Conservation (phyloP, 371 early-diverging fungal species). For the Mortierella sp. region DNA sequence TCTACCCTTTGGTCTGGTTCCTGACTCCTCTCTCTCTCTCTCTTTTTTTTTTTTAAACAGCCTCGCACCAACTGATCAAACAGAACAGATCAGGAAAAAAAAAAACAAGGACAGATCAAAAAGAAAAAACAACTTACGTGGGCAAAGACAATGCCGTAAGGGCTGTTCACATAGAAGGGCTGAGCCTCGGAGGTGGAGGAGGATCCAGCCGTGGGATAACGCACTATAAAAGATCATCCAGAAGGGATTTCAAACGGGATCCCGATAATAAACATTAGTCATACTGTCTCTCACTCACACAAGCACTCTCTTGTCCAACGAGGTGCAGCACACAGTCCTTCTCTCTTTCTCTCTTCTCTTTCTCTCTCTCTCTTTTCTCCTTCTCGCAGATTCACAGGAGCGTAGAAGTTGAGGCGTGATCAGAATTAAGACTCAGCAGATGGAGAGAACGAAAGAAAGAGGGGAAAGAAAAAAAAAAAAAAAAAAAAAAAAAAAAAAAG, state of each 20-base stretch:
- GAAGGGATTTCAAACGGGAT: background rate
- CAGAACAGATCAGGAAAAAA: too few species aligned
- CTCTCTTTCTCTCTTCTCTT: background rate
- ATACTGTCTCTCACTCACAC: background rate
- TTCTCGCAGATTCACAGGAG: background rate
- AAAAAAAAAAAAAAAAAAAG: background rate
- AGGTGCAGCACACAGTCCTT: too few species aligned
- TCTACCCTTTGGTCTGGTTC: too few species aligned
- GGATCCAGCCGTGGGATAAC: slow-evolving; percentile 97
- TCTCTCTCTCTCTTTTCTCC: background rate
- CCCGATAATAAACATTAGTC: slow-evolving; percentile 23
- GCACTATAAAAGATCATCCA: slow-evolving; percentile 64
- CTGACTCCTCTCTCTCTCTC: too few species aligned
- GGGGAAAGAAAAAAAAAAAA: background rate
- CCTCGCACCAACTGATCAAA: too few species aligned
- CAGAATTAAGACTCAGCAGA: slow-evolving; percentile 1
- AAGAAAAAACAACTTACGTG: slow-evolving; percentile 71
- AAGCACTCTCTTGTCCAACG: background rate
- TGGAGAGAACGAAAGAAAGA: slow-evolving; percentile 5
- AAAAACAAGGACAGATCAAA: too few species aligned
- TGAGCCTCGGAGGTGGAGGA: slow-evolving; percentile 95
- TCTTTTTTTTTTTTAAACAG: too few species aligned
- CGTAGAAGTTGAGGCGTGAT: background rate
- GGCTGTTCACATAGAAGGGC: slow-evolving; percentile 98
- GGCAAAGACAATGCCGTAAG: slow-evolving; percentile 96